Conservation (phyloP, 208 protist species). For the Trypanosoma conorhini region DNA sequence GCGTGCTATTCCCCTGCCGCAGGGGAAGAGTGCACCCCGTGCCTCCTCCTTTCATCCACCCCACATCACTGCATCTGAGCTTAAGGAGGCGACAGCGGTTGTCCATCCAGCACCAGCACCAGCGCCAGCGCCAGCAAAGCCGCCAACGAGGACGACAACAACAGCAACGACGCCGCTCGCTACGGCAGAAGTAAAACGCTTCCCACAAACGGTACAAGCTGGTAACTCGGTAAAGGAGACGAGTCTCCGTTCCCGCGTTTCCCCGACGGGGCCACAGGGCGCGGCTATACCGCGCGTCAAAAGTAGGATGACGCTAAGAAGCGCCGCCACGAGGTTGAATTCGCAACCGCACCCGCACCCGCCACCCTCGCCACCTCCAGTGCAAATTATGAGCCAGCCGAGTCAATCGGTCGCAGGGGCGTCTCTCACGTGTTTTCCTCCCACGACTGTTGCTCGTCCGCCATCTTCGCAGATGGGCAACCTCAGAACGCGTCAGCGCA, state of each 20-base stretch:
- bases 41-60: neutral
- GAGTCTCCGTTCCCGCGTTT: neutral
- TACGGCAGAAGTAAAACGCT: neutral
- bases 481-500: neutral
- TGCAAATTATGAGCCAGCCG: neutral
- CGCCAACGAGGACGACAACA: neutral
- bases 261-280: neutral
- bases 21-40: neutral
- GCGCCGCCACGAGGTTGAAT: neutral
- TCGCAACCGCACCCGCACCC: neutral
- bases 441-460: neutral
- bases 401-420: neutral
- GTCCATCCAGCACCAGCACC: neutral
- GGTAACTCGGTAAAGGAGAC: neutral
- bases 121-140: neutral
- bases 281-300: neutral
- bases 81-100: neutral
- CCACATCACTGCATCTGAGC: neutral
- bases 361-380: neutral
- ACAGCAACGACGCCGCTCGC: neutral
- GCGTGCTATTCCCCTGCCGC: neutral
- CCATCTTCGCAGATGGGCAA: neutral
- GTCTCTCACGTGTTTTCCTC: neutral
- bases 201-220: neutral
- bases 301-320: neutral